Evolutionary conservation across 371 early-diverging fungal species (phyloP), one percentile per base, ranked within the genome.

Genomic region (Actinomucor elegans): DNA sequence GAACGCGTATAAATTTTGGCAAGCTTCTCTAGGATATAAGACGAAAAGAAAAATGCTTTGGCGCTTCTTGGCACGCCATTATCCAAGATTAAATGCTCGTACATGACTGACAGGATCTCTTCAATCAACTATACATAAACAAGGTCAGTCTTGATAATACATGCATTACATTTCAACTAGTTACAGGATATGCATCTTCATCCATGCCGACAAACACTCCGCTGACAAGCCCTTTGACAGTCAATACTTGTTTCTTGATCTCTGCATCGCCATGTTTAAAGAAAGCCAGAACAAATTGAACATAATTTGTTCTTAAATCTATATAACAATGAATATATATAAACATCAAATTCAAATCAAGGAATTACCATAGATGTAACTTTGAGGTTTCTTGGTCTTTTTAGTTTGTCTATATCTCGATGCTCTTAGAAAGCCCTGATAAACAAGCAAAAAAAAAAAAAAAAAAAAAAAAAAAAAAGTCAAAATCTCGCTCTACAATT

Each of bases 201-300:
- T 67, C 67, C 23, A 90, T 61, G 8, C 82, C 87, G 35, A 79
- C 84, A 55, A 91, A 85, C 1, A 92, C 76, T 24, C 65, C 52
- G 26, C 81, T 79, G 14, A 88, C 67, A 17, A 89, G 65, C 38
- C 90, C 85, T 36, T 90, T 89, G 24, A 81, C 71, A 55, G 84
- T 85, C 29, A 94, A 58, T 1, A 89, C 55, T 27, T 85, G 77
- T 56, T 82, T 81, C 66, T 90, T 94, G 23, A 86, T 65, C 17
- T 64, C 71, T 4, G 77, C 67, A 61, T 91, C 89, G 0, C 88
- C 91, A 31, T 81, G 77, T 28, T 75, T 74, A 18, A 94, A 75
- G 55, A 94, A 91, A n/a, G 88, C 80, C 17, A 91, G 75, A 7
- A 92, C 69, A 49, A 90, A 91, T 33, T 80, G 78, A 36, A 92